Evolutionary conservation across 1,139 yeast genomes (phyloP), one percentile per base, ranked within the genome.

Genomic region (Debaryomyces coudertii): DNA sequence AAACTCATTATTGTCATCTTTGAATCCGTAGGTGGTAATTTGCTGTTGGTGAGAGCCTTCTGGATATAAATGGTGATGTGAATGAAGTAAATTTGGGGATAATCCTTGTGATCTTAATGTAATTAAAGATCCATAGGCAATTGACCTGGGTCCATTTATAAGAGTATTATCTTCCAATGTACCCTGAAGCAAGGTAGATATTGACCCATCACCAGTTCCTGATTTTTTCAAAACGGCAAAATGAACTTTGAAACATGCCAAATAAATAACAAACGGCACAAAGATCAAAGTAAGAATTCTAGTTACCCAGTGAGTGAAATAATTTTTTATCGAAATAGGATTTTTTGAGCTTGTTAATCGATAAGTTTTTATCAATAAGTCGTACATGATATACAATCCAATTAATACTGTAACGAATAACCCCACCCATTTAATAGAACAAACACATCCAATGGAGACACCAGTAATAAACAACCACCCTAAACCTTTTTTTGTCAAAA

Each of bases 341-440:
- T 62, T 77, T 55, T 45, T 62, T 53, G 57, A 54, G 15, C 67
- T 55, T 4, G 55, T 49, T 23, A 59, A 42, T 60, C 85, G 84
- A 61, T 85, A 80, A 47, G 76, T 77, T 58, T 84, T 82, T 55
- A 84, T 73, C 71, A 84, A 76, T 47, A 93, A 74, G 56, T 93
- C 98, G 48, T 79, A 77, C 9, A 87, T 66, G 3, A 90, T 87
- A 69, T 90, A 93, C n/a, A 88, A 53, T 1, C 99, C 99, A 45
- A 92, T 87, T 20, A 92, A 69, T 0, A 81, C 78, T 7, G 97
- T 95, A 38, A 87, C 83, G 61, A 93, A 90, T 42, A 92, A 67
- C 4, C 99, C 99, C 16, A 93, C 98, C 97, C 96, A 90, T 69
- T 93, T 93, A 35, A 92, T 95, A 42, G 96, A 83, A 55, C 92